Percentiles rank a stretch among this genome's conserved stretches.
phyloP scores from a whole-genome alignment of 2,329 filamentous ascomycete genomes.

The Phaeoacremonium minimum region DNA sequence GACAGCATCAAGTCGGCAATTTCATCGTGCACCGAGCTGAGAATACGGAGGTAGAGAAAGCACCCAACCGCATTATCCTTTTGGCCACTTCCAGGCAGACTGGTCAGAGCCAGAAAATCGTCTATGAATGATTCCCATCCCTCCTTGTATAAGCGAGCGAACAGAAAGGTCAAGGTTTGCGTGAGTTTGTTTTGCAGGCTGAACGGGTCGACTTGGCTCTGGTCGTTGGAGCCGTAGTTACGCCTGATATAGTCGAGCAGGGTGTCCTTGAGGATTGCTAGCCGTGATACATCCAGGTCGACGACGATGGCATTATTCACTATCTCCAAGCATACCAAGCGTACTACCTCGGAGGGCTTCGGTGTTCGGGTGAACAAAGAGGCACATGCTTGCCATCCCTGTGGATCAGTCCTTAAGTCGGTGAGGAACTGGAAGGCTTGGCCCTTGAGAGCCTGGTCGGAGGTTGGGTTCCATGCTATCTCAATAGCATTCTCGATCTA shows the following conservation, averaged over 20 bases:
- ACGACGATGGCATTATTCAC: conserved; percentile 88
- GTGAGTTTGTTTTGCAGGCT: conserved; percentile 95
- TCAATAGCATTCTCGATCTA: conserved; percentile 94
- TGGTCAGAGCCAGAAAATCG: conserved; percentile 77
- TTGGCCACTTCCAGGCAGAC: conserved; percentile 50
- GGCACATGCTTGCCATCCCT: conserved; percentile 88
- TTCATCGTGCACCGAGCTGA: conserved; percentile 91
- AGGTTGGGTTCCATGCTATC: conserved; percentile 81
- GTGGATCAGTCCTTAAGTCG: conserved; percentile 75
- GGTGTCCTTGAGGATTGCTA: conserved; percentile 74
- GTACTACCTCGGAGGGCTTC: conserved; percentile 74
- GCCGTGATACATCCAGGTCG: conserved; percentile 68
- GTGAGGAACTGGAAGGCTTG: conserved; percentile 80
- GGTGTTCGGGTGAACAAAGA: conserved; percentile 78
- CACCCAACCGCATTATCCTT: conserved; percentile 72
- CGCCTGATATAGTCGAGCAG: conserved; percentile 77
- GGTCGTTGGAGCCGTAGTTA: conserved; percentile 60
- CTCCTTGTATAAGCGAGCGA: conserved; percentile 78
- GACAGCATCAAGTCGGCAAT: conserved; percentile 90
- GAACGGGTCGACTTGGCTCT: conserved; percentile 61
- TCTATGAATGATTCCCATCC: conserved; percentile 90
- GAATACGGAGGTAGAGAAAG: conserved; percentile 81
- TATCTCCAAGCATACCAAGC: conserved; percentile 85
- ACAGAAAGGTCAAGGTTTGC: conserved; percentile 91
- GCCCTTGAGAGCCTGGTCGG: conserved; percentile 68